Evolutionary conservation across 331 rosid species (phyloP).

Genomic region (Rhamnella rubrinervis): DNA sequence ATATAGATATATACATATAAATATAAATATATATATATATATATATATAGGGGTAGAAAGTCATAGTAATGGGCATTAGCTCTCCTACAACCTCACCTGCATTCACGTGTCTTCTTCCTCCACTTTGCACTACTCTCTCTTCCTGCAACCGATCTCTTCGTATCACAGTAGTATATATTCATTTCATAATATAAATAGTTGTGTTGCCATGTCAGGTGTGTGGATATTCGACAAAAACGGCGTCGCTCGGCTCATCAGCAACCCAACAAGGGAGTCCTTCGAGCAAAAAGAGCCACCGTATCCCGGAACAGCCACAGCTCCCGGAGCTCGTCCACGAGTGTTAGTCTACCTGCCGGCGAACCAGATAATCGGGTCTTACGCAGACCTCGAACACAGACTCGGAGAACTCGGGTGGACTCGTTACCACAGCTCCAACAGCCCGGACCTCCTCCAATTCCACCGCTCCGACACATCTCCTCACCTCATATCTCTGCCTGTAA

Average conservation of each 20-base stretch:
- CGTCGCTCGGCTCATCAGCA: constrained; percentile 58
- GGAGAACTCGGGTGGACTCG: constrained; percentile 82
- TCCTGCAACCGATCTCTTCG: too few species aligned
- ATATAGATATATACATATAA: too few species aligned
- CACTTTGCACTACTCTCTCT: too few species aligned
- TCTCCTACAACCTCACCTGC: too few species aligned
- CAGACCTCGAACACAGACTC: constrained; percentile 68
- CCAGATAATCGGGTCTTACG: constrained; percentile 57
- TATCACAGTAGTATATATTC: too few species aligned
- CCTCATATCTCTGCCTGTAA: constrained; percentile 66
- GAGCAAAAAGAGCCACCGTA: constrained; percentile 51
- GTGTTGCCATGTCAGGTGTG: constrained; percentile 71
- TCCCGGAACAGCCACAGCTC: constrained; percentile 71
- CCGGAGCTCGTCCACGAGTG: constrained; percentile 76
- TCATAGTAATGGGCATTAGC: too few species aligned
- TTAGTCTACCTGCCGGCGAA: constrained; percentile 67
- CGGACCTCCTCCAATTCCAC: constrained; percentile 72
- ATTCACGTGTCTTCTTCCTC: too few species aligned
- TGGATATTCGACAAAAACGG: constrained; percentile 95
- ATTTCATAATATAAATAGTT: too few species aligned
- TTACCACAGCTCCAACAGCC: constrained; percentile 34
- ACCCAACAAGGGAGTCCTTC: constrained; percentile 86
- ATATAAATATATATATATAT: too few species aligned
- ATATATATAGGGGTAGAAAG: too few species aligned
- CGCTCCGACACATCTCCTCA: constrained; percentile 56